phyloP scores from a whole-genome alignment of 768 basidiomycete genomes.

The Auricularia sp. region DNA sequence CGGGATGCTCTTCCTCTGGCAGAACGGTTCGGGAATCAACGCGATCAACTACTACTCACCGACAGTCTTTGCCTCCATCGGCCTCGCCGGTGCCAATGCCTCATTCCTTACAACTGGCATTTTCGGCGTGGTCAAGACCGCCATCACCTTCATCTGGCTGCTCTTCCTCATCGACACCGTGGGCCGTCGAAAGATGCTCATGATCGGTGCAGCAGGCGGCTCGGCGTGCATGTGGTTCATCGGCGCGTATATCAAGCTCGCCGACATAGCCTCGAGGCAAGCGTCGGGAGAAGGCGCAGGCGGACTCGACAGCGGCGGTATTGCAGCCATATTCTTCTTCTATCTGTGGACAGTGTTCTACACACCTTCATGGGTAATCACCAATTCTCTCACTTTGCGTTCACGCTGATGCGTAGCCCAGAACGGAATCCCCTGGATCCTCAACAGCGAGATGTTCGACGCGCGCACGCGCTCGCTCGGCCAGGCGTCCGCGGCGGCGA shows the following conservation, averaged over 20 bases:
- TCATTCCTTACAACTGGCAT: constrained; percentile 21
- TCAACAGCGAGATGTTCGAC: constrained; percentile 35
- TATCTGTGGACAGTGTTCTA: no score
- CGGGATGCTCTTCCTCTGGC: constrained; percentile 31
- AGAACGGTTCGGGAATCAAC: constrained; percentile 33
- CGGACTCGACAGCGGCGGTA: constrained; percentile 17
- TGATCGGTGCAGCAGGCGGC: constrained; percentile 31
- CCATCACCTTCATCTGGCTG: constrained; percentile 27
- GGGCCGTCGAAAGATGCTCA: constrained; percentile 32
- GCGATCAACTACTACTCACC: constrained; percentile 38
- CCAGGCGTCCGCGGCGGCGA: constrained; percentile 16
- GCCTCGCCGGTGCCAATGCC: no score
- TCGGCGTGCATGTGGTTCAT: constrained; percentile 34
- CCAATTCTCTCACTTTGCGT: no score
- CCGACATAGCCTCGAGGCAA: constrained; percentile 18
- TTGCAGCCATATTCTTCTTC: constrained; percentile 30
- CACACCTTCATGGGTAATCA: no score
- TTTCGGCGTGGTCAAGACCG: constrained; percentile 35
- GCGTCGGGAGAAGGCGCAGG: constrained; percentile 8
- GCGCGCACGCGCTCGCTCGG: constrained; percentile 9
- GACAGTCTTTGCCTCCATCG: constrained; percentile 19
- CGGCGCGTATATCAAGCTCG: constrained; percentile 33
- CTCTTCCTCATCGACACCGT: constrained; percentile 31
- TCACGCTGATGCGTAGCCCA: constrained; percentile 24
- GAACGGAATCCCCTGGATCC: constrained; percentile 40